Conservation (phyloP, 768 basidiomycete genomes). For the Boletus vermiculosoides region DNA sequence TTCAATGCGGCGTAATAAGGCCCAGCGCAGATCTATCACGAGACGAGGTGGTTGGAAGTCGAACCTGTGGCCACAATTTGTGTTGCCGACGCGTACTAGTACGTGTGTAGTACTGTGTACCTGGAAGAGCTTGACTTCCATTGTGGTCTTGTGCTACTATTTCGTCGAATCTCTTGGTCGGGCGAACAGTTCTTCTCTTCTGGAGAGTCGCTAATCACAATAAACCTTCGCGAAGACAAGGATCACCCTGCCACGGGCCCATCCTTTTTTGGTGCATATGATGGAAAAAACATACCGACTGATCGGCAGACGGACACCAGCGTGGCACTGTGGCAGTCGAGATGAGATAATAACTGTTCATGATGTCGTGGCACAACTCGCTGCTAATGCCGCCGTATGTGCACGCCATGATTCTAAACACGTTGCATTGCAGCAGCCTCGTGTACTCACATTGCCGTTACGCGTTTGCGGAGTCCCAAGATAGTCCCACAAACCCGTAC, state of each 20-base stretch:
- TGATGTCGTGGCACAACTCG: constrained; percentile 3
- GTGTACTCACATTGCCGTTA: constrained; percentile 25
- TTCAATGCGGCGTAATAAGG: not conserved
- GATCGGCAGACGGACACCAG: not conserved
- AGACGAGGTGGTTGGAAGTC: not conserved
- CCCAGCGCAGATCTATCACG: too few relatives aligned
- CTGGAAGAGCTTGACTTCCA: not conserved
- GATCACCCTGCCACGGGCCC: not conserved
- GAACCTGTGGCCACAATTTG: not conserved
- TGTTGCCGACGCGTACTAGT: constrained; percentile 4
- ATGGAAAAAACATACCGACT: constrained; percentile 5
- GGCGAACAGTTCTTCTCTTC: not conserved
- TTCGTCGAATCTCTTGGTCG: not conserved
- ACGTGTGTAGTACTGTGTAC: too few relatives aligned
- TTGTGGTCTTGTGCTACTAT: not conserved
- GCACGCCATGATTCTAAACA: constrained; percentile 12
- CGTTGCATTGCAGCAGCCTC: constrained; percentile 24
- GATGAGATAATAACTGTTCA: constrained; percentile 16
- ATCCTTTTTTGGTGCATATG: not conserved
- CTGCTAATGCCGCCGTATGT: constrained; percentile 16
- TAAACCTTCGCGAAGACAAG: not conserved
- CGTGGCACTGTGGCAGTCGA: constrained; percentile 8
- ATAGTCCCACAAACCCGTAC: not conserved
- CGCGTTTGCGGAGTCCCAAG: constrained; percentile 21
- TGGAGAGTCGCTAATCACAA: not conserved